phyloP scores from a whole-genome alignment of 176 grass and related monocot species.

The Oryza coarctata region DNA sequence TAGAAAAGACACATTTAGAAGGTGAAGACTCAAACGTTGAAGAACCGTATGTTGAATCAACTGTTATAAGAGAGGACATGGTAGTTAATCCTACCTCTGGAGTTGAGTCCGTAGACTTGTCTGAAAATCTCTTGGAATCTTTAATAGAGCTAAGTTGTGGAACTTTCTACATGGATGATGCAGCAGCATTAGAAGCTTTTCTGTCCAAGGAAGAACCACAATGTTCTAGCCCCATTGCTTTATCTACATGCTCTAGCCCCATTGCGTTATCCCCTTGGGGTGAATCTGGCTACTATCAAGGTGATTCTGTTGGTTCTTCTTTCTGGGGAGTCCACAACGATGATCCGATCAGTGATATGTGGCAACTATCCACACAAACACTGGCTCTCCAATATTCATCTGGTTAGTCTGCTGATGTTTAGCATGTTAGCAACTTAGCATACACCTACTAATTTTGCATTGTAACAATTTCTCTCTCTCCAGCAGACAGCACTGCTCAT shows the following conservation, averaged over 20 bases:
- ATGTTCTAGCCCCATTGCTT: constrained; percentile 46
- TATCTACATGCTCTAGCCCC: constrained; percentile 50
- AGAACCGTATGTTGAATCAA: constrained; percentile 33
- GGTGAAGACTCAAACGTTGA: constrained; percentile 28
- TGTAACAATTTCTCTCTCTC: constrained; percentile 34
- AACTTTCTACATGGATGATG: constrained; percentile 33
- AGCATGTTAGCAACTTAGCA: background rate
- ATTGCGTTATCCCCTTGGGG: constrained; percentile 51
- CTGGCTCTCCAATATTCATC: constrained; percentile 37
- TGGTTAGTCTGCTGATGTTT: constrained; percentile 42
- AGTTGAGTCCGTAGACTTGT: constrained; percentile 30
- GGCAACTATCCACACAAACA: constrained; percentile 51
- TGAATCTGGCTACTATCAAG: constrained; percentile 52
- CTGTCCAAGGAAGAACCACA: constrained; percentile 45
- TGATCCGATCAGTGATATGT: constrained; percentile 45
- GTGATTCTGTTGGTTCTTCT: constrained; percentile 44
- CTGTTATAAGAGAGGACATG: constrained; percentile 21
- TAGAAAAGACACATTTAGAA: constrained; percentile 24
- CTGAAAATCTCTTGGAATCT: constrained; percentile 41
- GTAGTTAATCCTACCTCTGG: constrained; percentile 31
- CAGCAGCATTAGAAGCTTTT: constrained; percentile 31
- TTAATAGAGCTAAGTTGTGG: constrained; percentile 48
- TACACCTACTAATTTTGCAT: background rate
- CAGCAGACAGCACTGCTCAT: constrained; percentile 22
- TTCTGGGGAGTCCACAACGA: constrained; percentile 51